phyloP scores from a whole-genome alignment of 768 basidiomycete genomes.

The Pleurotus giganteus region DNA sequence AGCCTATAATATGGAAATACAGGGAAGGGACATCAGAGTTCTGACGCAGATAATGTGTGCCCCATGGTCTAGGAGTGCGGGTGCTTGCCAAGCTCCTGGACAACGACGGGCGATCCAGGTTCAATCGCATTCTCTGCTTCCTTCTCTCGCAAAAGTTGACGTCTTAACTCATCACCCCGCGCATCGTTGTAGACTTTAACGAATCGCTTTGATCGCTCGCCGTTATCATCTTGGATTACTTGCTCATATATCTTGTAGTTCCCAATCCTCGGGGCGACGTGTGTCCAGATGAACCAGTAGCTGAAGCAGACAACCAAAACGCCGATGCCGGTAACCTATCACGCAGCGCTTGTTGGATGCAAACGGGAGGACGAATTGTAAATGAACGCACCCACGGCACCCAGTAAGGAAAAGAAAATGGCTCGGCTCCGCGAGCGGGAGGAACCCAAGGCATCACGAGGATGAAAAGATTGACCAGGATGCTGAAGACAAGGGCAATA shows the following conservation, averaged over 20 bases:
- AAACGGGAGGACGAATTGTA: too few species aligned
- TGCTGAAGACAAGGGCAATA: conserved; percentile 29
- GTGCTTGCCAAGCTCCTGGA: too few species aligned
- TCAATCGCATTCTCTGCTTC: neutral
- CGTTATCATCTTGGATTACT: neutral
- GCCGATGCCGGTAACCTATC: neutral
- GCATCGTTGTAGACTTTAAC: neutral
- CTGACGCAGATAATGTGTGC: too few species aligned
- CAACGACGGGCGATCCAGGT: neutral
- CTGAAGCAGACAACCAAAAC: neutral
- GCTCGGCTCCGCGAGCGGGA: conserved; percentile 26
- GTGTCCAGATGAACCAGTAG: neutral
- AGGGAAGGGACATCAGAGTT: too few species aligned
- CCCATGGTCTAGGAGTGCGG: too few species aligned
- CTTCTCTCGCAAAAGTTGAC: neutral
- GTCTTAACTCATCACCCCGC: neutral
- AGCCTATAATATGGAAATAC: too few species aligned
- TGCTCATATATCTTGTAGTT: neutral
- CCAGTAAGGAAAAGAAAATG: neutral
- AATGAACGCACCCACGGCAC: neutral
- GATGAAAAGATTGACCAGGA: conserved; percentile 37
- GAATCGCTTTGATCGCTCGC: neutral
- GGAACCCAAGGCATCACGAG: conserved; percentile 42
- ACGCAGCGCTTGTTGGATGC: too few species aligned
- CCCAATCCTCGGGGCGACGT: neutral